Evolutionary conservation across 192 early-diverging fungal species (phyloP).

Genomic region (Entrophospora sp.): DNA sequence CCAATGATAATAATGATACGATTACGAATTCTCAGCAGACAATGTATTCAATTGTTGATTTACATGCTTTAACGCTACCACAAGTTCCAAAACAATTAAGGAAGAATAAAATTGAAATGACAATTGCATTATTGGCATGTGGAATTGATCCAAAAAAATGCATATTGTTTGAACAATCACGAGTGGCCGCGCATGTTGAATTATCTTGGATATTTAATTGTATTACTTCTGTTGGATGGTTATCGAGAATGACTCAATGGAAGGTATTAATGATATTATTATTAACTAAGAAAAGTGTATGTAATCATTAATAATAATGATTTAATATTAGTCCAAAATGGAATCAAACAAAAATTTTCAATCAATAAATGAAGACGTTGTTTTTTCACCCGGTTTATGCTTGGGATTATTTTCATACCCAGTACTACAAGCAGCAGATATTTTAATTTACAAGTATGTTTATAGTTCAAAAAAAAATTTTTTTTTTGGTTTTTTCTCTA

Average conservation of each 20-base stretch:
- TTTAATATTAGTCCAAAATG: conserved; percentile 33
- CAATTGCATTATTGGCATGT: conserved; percentile 69
- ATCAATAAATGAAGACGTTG: conserved; percentile 36
- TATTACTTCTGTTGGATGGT: conserved; percentile 79
- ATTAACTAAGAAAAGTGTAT: background rate
- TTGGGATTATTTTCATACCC: conserved; percentile 87
- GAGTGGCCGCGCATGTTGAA: conserved; percentile 69
- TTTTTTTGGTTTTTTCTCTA: background rate
- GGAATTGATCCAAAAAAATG: conserved; percentile 68
- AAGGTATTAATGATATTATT: no score
- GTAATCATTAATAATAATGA: no score
- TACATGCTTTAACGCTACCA: conserved; percentile 79
- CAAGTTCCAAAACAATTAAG: conserved; percentile 57
- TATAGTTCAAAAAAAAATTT: background rate
- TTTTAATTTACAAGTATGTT: conserved; percentile 71
- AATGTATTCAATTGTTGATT: conserved; percentile 77
- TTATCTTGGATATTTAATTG: conserved; percentile 82
- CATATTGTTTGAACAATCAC: conserved; percentile 79
- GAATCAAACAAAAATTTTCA: conserved; percentile 30
- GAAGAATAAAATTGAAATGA: conserved; percentile 62
- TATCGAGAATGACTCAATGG: conserved; percentile 96
- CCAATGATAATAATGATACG: no score
- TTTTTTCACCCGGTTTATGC: conserved; percentile 35
- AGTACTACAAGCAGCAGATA: conserved; percentile 85
- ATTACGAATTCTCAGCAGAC: conserved; percentile 29